phyloP scores from a whole-genome alignment of 2,329 filamentous ascomycete genomes.

The Calcarisporium arbuscula region DNA sequence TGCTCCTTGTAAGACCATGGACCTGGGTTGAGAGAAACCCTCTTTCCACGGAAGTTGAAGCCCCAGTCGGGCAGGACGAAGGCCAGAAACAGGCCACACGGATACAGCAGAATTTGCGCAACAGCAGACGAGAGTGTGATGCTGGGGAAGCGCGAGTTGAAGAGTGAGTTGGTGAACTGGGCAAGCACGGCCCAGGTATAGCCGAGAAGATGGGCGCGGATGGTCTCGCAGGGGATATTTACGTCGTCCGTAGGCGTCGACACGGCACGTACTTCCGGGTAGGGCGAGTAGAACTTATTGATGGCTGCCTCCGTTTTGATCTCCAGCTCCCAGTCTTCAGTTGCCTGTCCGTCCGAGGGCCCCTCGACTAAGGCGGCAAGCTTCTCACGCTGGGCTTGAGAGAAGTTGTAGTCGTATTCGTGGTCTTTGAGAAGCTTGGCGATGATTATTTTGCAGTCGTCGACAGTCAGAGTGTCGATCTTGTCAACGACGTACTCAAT shows the following conservation, averaged over 20 bases:
- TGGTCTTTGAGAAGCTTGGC: slow-evolving; percentile 14
- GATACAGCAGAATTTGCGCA: slow-evolving; percentile 33
- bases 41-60: slow-evolving; percentile 24
- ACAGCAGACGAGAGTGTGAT: slow-evolving; percentile 7
- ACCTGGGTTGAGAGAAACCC: slow-evolving; percentile 31
- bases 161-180: slow-evolving; percentile 10
- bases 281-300: slow-evolving; percentile 17
- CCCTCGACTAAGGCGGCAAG: slow-evolving; percentile 12
- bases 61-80: slow-evolving; percentile 35
- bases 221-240: slow-evolving; percentile 19
- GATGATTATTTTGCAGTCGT: slow-evolving; percentile 14
- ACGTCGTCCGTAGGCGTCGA: slow-evolving; percentile 20
- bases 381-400: slow-evolving; percentile 11
- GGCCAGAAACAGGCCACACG: slow-evolving; percentile 33
- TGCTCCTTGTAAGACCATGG: slow-evolving; percentile 38
- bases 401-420: slow-evolving; percentile 20
- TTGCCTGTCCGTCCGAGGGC: slow-evolving; percentile 10
- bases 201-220: slow-evolving; percentile 20
- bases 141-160: slow-evolving; percentile 10
- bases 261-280: slow-evolving; percentile 21
- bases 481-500: slow-evolving; percentile 18
- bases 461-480: slow-evolving; percentile 14
- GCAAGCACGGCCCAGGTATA: slow-evolving; percentile 18
- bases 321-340: slow-evolving; percentile 11
- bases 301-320: slow-evolving; percentile 13